Percentiles rank a stretch among this genome's conserved stretches.
Conservation (phyloP, 805 yeast genomes). For the Spathaspora girioi region DNA sequence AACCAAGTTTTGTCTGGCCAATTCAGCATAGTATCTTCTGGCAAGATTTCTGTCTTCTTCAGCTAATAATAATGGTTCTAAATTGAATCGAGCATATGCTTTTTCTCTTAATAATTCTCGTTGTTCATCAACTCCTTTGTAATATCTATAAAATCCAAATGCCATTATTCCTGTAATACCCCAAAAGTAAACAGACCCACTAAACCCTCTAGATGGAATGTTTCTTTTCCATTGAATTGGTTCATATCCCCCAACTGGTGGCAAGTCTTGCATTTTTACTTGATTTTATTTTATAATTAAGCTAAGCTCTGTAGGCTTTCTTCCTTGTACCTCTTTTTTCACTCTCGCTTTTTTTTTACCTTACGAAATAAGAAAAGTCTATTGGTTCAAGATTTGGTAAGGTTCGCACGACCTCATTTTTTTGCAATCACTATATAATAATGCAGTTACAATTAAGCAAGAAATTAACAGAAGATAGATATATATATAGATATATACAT, state of each 20-base stretch:
- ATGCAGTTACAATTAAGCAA: neutral
- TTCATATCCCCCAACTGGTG: slow-evolving; percentile 84
- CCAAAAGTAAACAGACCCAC: slow-evolving; percentile 69
- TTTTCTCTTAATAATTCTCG: slow-evolving; percentile 73
- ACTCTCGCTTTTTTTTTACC: neutral
- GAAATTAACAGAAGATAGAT: neutral
- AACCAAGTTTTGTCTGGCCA: slow-evolving; percentile 59
- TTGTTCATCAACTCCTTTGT: slow-evolving; percentile 69
- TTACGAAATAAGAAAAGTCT: neutral
- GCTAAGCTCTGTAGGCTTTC: neutral
- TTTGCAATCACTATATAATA: neutral
- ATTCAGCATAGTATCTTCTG: slow-evolving; percentile 63
- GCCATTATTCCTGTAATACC: slow-evolving; percentile 60
- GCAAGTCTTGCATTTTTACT: slow-evolving; percentile 64
- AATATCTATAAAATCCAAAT: slow-evolving; percentile 67
- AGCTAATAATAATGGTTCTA: slow-evolving; percentile 73
- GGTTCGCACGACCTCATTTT: neutral
- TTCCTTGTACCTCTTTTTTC: neutral
- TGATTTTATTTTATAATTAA: neutral
- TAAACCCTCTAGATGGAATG: slow-evolving; percentile 79
- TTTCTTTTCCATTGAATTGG: slow-evolving; percentile 88
- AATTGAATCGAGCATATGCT: slow-evolving; percentile 70
- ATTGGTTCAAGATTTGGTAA: neutral
- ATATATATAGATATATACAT: neutral
- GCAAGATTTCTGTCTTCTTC: slow-evolving; percentile 78